phyloP scores from a whole-genome alignment of 164 flowering plant species.

The Annona cherimola region DNA sequence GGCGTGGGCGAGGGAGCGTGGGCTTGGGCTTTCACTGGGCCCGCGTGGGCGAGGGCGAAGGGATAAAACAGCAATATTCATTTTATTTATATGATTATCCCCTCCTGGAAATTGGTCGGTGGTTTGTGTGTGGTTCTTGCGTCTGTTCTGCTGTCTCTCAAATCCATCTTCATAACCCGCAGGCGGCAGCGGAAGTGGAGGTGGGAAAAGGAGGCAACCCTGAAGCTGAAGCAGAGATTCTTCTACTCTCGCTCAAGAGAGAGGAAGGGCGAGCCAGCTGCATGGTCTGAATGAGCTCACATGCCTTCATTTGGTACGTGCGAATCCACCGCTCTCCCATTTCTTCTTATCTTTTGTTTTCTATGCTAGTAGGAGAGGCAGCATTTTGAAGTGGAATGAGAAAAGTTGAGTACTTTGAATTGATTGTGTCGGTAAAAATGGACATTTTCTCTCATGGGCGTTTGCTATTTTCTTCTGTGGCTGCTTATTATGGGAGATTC shows the following conservation, averaged over 20 bases:
- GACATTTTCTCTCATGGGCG: no score
- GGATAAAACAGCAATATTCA: no score
- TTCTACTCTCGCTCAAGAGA: neutral
- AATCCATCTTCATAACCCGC: no score
- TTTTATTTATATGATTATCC: neutral
- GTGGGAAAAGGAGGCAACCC: neutral
- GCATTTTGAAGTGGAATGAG: no score
- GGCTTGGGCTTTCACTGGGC: no score
- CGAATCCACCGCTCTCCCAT: neutral
- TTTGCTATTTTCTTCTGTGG: no score
- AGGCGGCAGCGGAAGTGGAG: no score
- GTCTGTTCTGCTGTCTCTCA: neutral
- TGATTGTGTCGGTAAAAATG: no score
- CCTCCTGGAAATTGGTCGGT: neutral
- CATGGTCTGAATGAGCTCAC: constrained; percentile 28
- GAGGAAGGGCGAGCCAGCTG: neutral
- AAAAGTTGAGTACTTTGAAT: no score
- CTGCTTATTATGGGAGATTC: no score
- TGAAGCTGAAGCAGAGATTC: neutral
- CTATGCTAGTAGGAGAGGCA: neutral
- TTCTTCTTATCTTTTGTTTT: neutral
- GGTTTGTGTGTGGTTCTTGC: constrained; percentile 5
- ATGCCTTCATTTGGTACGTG: constrained; percentile 27
- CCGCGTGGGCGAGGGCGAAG: no score
- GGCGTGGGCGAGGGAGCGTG: no score